Conservation (phyloP, 148 eudicot genomes). For the Rhododendron griersonianum region DNA sequence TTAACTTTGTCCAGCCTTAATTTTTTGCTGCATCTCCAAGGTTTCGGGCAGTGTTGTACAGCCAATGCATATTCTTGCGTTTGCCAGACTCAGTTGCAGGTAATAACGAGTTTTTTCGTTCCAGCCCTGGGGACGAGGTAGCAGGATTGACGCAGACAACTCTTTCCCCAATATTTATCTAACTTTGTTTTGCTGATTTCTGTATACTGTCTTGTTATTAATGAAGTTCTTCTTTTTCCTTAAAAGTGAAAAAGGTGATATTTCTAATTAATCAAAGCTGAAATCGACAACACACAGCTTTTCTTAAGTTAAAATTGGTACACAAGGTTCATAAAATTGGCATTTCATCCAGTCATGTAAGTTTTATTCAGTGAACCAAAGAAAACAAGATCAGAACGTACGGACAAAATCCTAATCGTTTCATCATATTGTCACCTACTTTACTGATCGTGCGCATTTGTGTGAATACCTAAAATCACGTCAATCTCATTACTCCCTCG, state of each 20-base stretch:
- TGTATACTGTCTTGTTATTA: not conserved
- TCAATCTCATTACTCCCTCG: not conserved
- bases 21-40: too few species aligned
- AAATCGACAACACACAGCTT: not conserved
- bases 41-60: too few species aligned
- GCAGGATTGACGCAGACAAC: too few species aligned
- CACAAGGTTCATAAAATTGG: not conserved
- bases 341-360: not conserved
- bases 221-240: conserved; percentile 9
- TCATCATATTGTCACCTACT: too few species aligned
- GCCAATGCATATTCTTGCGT: too few species aligned
- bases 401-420: too few species aligned
- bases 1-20: too few species aligned
- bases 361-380: not conserved
- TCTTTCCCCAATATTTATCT: too few species aligned
- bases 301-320: not conserved
- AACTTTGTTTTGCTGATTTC: not conserved
- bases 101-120: too few species aligned
- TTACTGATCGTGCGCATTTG: too few species aligned
- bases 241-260: not conserved
- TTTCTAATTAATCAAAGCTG: not conserved
- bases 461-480: not conserved
- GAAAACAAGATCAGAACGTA: not conserved
- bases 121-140: too few species aligned
- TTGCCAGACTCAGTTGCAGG: not conserved